Base-by-base conservation (phyloP, 1,284 basidiomycete species). In the Boletus hoseneyae region DNA sequence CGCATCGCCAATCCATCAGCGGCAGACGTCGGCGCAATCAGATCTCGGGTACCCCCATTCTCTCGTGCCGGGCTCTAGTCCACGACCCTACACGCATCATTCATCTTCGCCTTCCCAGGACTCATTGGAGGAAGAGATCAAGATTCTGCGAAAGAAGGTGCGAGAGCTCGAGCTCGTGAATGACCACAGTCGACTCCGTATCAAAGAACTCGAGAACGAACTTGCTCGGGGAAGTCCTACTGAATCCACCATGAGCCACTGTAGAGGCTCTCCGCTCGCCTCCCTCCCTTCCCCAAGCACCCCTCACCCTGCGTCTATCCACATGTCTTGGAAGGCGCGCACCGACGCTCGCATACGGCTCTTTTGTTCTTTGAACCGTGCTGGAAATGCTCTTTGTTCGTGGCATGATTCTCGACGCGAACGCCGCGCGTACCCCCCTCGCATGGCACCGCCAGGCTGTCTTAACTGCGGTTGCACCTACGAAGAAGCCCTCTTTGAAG, bases 361-460 rank as follows among this genome's bases (percentile, higher is more conserved):
- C 38, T 85, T 83, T 66, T 90, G 90, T 64, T 87, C 89, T 1
- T 72, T 87, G 30, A 91, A 91, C 67, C 80, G 89, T 39, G 88
- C 89, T 0, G 89, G 88, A 19, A 91, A 91, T 57, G 87, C 88
- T 2, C 77, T 91, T 27, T 91, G 88, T 64, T 84, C 89, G 4
- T 91, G 89, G 89, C 89, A 91, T 61, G 88, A 91, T 65, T 87
- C 88, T 3, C 77, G 89, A 33, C 79, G 89, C 35, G 89, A 91
- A 67, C 81, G 89, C 36, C 79, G 89, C 7, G 74, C 75, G 0
- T 82, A 78, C 59, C 86, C 89, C 4, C 88, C 89, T n/a, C 80
- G 89, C 42, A 85, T 85, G 73, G 89, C 88, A 2, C 88, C 88
- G 10, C 69, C 73, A 0, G 85, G 87, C 13, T 77, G 78, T 56